Conservation (phyloP, 2,329 filamentous ascomycete genomes). For the Phyllosticta paracitricarpa region DNA sequence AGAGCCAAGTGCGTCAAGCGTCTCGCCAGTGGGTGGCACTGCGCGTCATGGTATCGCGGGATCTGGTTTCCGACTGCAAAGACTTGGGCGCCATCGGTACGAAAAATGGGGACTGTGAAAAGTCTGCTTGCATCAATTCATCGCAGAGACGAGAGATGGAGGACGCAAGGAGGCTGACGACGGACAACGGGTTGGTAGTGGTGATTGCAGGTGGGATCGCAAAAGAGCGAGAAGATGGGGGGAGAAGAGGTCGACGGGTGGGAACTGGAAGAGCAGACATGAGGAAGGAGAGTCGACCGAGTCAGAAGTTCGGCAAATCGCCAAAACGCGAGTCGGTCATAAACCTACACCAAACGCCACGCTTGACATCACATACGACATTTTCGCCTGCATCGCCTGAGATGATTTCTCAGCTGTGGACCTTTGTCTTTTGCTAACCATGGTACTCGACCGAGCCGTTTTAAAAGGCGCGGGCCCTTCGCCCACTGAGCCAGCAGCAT, state of each 20-base stretch:
- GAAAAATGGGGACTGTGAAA: neutral
- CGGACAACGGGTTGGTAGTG: neutral
- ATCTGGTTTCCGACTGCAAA: constrained; percentile 6
- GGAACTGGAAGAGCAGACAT: too few relatives aligned
- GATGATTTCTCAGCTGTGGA: neutral
- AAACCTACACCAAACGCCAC: constrained; percentile 3
- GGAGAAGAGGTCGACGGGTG: neutral
- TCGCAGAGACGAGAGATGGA: neutral
- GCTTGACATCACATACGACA: constrained; percentile 5
- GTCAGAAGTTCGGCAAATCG: neutral
- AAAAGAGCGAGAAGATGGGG: neutral
- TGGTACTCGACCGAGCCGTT: neutral
- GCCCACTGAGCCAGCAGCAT: neutral
- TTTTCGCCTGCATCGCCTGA: neutral
- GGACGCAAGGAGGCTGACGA: neutral
- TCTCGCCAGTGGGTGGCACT: neutral
- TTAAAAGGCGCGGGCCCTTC: neutral
- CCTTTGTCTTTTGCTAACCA: neutral
- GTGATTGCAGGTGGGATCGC: too few relatives aligned
- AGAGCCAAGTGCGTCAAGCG: neutral
- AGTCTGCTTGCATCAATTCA: neutral
- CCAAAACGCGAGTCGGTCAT: neutral
- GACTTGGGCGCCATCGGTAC: neutral
- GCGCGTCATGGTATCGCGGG: constrained; percentile 4
- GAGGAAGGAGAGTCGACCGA: neutral